Percentiles rank a stretch among this genome's conserved stretches.
phyloP scores from a whole-genome alignment of 2,329 filamentous ascomycete genomes.

The Fusarium pseudonygamai region DNA sequence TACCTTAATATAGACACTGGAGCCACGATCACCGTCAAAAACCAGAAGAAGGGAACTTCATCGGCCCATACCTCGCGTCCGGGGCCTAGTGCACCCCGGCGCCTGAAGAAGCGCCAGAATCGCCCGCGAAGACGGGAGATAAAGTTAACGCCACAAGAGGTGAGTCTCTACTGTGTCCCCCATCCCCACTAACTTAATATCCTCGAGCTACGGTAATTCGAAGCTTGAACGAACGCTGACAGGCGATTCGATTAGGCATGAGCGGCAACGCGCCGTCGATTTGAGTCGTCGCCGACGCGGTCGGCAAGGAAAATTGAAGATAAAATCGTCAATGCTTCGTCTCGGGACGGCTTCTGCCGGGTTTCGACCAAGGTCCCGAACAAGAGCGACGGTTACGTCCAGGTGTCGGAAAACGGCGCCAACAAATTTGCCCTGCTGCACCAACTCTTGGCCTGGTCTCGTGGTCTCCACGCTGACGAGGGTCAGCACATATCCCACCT shows the following conservation, averaged over 20 bases:
- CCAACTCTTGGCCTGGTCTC: background rate
- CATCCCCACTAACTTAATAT: background rate
- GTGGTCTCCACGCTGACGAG: accelerated
- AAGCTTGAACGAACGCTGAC: background rate
- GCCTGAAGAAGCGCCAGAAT: background rate
- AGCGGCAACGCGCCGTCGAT: background rate
- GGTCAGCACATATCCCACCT: background rate
- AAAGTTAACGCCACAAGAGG: background rate
- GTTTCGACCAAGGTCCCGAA: accelerated
- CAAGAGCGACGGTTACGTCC: accelerated
- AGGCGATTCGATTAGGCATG: background rate
- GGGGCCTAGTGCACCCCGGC: accelerated
- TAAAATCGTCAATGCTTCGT: background rate
- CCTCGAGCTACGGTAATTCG: background rate
- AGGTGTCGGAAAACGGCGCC: background rate
- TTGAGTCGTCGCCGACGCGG: background rate
- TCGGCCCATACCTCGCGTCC: accelerated
- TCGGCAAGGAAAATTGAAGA: background rate
- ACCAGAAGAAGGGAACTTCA: background rate
- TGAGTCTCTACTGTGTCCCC: background rate
- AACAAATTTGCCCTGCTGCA: background rate
- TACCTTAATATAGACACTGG: background rate
- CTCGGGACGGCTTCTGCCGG: accelerated
- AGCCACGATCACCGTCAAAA: background rate
- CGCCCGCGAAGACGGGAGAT: background rate